Conservation (phyloP, 768 basidiomycete species). For the Tulasnella sp. region DNA sequence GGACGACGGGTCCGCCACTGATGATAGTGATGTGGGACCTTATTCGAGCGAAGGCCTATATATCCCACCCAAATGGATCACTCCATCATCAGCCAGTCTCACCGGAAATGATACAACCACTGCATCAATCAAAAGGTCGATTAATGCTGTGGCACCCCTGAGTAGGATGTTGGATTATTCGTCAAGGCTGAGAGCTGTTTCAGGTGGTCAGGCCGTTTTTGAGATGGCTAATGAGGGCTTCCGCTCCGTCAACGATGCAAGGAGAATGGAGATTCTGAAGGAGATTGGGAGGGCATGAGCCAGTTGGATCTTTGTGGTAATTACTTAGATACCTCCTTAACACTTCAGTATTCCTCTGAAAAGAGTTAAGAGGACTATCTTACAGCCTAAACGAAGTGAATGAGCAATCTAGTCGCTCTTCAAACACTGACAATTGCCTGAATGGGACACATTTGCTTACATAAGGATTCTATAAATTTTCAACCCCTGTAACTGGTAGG, state of each 20-base stretch:
- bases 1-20: constrained; percentile 29
- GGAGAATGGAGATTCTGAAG: constrained; percentile 57
- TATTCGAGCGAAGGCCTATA: constrained; percentile 56
- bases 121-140: constrained; percentile 43
- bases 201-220: constrained; percentile 70
- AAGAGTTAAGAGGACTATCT: no score
- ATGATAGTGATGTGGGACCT: constrained; percentile 29
- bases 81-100: constrained; percentile 42
- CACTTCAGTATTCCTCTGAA: no score
- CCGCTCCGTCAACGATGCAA: constrained; percentile 43
- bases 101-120: constrained; percentile 23
- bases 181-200: constrained; percentile 59
- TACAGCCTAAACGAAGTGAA: no score
- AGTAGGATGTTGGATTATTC: constrained; percentile 73
- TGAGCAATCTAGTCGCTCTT: no score
- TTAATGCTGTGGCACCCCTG: constrained; percentile 63
- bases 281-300: constrained; percentile 69
- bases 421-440: no score
- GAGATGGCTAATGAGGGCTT: constrained; percentile 75
- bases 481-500: no score
- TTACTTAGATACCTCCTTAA: no score
- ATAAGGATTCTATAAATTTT: no score
- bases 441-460: no score
- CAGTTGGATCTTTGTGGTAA: no score
- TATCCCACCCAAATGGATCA: constrained; percentile 60